Percentiles rank a stretch among this genome's conserved stretches.
phyloP scores from a whole-genome alignment of 140 eudicot species.

The Flaveria floridana region DNA sequence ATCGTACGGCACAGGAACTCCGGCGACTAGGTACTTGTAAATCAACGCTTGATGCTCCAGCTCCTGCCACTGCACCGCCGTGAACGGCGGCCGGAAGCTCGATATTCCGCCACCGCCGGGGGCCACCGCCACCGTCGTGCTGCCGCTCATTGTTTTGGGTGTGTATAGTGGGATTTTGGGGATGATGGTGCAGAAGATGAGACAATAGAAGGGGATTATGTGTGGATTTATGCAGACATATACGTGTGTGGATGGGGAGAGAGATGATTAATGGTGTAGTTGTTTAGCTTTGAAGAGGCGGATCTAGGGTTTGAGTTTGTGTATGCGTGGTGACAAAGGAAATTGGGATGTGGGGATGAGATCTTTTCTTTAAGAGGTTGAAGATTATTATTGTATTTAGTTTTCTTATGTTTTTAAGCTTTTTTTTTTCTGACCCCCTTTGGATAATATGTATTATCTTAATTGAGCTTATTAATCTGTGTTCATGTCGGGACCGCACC shows the following conservation, averaged over 20 bases:
- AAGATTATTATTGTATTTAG: neutral
- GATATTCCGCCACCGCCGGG: slow-evolving; percentile 39
- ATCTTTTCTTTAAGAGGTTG: neutral
- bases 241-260: slow-evolving; percentile 24
- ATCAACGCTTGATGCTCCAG: slow-evolving; percentile 88
- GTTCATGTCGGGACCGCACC: too few relatives aligned
- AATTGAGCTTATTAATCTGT: too few relatives aligned
- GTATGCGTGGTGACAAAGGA: slow-evolving; percentile 46
- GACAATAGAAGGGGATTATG: neutral
- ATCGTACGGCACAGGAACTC: slow-evolving; percentile 80
- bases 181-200: slow-evolving; percentile 27
- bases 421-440: too few relatives aligned
- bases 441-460: too few relatives aligned
- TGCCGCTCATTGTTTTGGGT: slow-evolving; percentile 55
- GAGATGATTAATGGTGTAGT: slow-evolving; percentile 42
- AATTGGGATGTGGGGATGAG: slow-evolving; percentile 32
- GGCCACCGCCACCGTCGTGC: slow-evolving; percentile 46
- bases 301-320: slow-evolving; percentile 98
- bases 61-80: slow-evolving; percentile 94
- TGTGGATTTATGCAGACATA: slow-evolving; percentile 1
- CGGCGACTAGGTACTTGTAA: slow-evolving; percentile 80
- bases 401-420: neutral
- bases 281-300: slow-evolving; percentile 57
- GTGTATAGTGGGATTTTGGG: slow-evolving; percentile 2
- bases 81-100: slow-evolving; percentile 67